A percentile compares a stretch with the other conserved stretches of the same genome.
phyloP scores from a whole-genome alignment of 345 rosid genomes.

The Corymbia maculata region DNA sequence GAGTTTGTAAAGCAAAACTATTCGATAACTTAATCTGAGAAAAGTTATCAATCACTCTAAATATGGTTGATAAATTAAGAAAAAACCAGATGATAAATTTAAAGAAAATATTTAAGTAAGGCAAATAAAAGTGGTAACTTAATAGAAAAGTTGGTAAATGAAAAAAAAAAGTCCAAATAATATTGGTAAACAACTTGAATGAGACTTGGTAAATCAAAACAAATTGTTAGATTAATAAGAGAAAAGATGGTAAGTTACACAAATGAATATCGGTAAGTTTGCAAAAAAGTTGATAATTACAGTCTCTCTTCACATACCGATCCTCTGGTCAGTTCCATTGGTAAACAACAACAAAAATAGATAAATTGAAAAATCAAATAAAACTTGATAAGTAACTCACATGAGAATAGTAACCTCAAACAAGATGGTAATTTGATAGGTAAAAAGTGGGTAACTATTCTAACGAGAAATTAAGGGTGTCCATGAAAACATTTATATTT shows the following conservation, averaged over 20 bases:
- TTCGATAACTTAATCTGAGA: neutral
- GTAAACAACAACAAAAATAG: neutral
- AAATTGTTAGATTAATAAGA: neutral
- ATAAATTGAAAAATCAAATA: neutral
- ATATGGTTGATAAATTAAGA: neutral
- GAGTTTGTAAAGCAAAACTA: neutral
- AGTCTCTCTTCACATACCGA: too few relatives aligned
- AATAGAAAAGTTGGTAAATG: neutral
- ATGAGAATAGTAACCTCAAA: neutral
- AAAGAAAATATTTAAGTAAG: neutral
- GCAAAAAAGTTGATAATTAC: neutral
- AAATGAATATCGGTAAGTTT: neutral
- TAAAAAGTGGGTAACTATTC: neutral
- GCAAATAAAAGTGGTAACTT: neutral
- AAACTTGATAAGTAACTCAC: neutral
- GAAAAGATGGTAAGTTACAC: neutral
- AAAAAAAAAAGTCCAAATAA: neutral
- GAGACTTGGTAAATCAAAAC: neutral
- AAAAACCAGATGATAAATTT: neutral
- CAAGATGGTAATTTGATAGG: neutral
- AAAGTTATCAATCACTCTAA: neutral
- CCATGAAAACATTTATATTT: too few relatives aligned
- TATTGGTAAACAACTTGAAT: neutral
- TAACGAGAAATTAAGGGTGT: neutral
- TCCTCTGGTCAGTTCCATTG: neutral